A percentile compares a stretch with the other conserved stretches of the same genome.
phyloP scores from a whole-genome alignment of 2,329 filamentous ascomycete species.

The Monilinia polystroma region DNA sequence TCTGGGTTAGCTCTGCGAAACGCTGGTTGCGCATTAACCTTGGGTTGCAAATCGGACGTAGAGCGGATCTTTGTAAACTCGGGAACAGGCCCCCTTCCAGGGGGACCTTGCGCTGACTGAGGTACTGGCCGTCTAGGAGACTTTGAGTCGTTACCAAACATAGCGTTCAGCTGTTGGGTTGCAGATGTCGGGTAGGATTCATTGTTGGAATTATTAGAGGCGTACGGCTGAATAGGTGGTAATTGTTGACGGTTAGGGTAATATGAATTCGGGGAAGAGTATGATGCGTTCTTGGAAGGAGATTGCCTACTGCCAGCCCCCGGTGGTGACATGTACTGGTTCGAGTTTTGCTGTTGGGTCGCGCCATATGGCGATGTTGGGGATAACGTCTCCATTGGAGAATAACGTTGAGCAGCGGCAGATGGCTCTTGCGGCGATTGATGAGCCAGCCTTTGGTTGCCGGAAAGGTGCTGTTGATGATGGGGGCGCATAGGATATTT shows the following conservation, averaged over 20 bases:
- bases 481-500: constrained; percentile 82
- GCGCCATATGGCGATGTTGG: constrained; percentile 75
- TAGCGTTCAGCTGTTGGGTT: constrained; percentile 67
- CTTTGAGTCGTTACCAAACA: constrained; percentile 58
- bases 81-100: constrained; percentile 70
- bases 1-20: constrained; percentile 94
- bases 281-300: constrained; percentile 67
- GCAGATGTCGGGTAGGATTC: constrained; percentile 71
- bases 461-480: constrained; percentile 68
- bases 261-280: constrained; percentile 58
- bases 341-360: constrained; percentile 51
- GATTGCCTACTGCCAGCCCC: constrained; percentile 65
- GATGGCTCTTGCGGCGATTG: constrained; percentile 74
- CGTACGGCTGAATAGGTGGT: constrained; percentile 69
- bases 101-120: constrained; percentile 46
- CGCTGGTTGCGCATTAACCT: constrained; percentile 81
- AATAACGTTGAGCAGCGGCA: constrained; percentile 85
- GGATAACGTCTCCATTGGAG: constrained; percentile 88
- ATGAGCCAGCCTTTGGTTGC: constrained; percentile 57
- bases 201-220: constrained; percentile 60
- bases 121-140: constrained; percentile 56
- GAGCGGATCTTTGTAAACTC: constrained; percentile 80
- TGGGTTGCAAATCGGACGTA: constrained; percentile 72
- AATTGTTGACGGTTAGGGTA: constrained; percentile 62
- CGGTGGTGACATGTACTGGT: constrained; percentile 49